Percentiles rank a stretch among this genome's conserved stretches.
Conservation (phyloP, 257 asterid genomes). For the Avicennia marina region DNA sequence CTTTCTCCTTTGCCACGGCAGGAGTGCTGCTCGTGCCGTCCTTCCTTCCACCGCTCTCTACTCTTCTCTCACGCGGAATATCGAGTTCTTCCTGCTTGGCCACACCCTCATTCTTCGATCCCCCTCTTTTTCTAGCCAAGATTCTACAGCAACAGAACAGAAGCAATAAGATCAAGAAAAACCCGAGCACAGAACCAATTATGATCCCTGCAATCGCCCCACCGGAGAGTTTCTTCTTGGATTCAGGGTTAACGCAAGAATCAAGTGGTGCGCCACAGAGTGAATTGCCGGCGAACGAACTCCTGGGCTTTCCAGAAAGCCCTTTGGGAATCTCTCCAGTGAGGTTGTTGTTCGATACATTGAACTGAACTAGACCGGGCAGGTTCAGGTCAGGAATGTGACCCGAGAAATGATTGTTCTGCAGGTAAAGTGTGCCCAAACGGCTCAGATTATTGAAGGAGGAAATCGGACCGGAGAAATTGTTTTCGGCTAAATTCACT, state of each 20-base stretch:
- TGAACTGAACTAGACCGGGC: slow-evolving; percentile 52
- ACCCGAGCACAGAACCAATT: slow-evolving; percentile 54
- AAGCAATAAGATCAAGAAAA: slow-evolving; percentile 42
- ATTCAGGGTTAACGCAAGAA: slow-evolving; percentile 29
- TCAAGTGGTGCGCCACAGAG: slow-evolving; percentile 75
- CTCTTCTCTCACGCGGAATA: slow-evolving; percentile 32
- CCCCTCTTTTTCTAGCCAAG: slow-evolving; percentile 36
- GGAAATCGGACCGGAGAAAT: slow-evolving; percentile 69
- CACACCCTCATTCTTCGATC: slow-evolving; percentile 35
- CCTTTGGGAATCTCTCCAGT: slow-evolving; percentile 64
- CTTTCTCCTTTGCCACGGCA: slow-evolving; percentile 39
- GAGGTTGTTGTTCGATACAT: slow-evolving; percentile 60
- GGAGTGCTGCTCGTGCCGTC: slow-evolving; percentile 27
- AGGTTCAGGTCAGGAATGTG: slow-evolving; percentile 54
- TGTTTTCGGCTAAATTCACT: slow-evolving; percentile 60
- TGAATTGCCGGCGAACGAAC: slow-evolving; percentile 55
- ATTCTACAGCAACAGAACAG: slow-evolving; percentile 48
- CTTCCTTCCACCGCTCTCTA: slow-evolving; percentile 20
- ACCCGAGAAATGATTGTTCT: slow-evolving; percentile 63
- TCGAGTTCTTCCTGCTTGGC: slow-evolving; percentile 39
- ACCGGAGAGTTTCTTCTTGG: slow-evolving; percentile 59
- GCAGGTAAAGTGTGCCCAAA: slow-evolving; percentile 72
- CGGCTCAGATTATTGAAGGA: slow-evolving; percentile 58
- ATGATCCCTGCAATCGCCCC: slow-evolving; percentile 92
- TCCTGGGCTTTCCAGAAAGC: slow-evolving; percentile 41